These are phyloP conservation scores for Logfia minima DNA, from an alignment of 129 eudicot species.

Conservation along the genomic window DNA sequence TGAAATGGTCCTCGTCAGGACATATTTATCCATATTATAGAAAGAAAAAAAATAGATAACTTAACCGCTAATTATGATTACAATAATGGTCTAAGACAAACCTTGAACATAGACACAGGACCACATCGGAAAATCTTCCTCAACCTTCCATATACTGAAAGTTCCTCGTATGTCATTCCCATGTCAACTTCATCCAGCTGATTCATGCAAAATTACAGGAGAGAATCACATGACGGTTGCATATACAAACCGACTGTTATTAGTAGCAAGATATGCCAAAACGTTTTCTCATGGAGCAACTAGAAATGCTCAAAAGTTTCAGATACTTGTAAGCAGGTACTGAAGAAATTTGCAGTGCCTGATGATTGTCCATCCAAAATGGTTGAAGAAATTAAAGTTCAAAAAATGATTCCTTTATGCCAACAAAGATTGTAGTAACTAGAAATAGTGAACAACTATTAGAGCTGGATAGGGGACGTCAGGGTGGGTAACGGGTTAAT, in stretches of 20 bases:
- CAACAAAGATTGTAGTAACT: background rate
- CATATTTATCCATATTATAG: too few species aligned
- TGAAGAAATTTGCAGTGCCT: background rate
- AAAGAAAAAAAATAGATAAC: too few species aligned
- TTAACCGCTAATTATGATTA: background rate
- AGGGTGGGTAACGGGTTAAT: background rate
- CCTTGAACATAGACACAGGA: conserved; percentile 97
- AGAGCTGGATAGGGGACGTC: background rate
- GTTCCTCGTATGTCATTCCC: conserved; percentile 98
- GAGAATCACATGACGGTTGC: background rate
- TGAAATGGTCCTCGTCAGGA: background rate
- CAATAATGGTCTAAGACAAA: conserved; percentile 23
- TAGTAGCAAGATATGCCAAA: background rate
- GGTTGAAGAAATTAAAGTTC: background rate
- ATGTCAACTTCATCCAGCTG: conserved; percentile 98
- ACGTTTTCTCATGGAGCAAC: background rate
- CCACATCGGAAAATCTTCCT: conserved; percentile 94
- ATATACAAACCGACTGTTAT: background rate
- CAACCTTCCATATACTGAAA: conserved; percentile 87
- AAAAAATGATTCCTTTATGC: background rate
- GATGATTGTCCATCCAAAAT: background rate
- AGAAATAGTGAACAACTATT: background rate
- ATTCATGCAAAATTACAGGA: conserved; percentile 19
- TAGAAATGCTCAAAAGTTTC: background rate
- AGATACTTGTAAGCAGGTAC: background rate